These are phyloP conservation scores for Lojkania enalia DNA, from an alignment of 2,329 filamentous ascomycete species.

Conservation along the genomic window DNA sequence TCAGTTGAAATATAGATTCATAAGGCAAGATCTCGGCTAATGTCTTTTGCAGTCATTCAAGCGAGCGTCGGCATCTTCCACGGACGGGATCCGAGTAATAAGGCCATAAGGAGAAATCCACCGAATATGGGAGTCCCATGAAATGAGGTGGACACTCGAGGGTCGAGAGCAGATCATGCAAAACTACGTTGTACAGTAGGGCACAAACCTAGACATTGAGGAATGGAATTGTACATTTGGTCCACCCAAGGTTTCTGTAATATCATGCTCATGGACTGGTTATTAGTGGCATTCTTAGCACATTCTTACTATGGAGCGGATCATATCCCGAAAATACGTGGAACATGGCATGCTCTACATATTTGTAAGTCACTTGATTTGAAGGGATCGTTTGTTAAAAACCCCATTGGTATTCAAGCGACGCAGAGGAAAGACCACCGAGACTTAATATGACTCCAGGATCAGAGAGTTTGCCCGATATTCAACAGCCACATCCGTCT, in stretches of 20 bases:
- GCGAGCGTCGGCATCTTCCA: constrained; percentile 52
- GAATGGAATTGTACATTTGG: constrained; percentile 34
- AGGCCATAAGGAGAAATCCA: constrained; percentile 41
- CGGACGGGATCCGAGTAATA: constrained; percentile 54
- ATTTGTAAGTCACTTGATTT: too few species aligned
- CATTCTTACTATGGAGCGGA: too few species aligned
- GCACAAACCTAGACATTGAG: constrained; percentile 34
- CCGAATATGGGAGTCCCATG: constrained; percentile 5
- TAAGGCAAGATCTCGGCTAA: neutral
- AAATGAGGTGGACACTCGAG: too few species aligned
- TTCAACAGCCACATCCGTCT: constrained; percentile 53
- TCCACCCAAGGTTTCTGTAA: too few species aligned
- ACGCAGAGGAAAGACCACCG: too few species aligned
- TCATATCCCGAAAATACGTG: too few species aligned
- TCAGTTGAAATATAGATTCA: constrained; percentile 33
- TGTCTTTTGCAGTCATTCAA: constrained; percentile 52
- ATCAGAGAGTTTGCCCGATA: constrained; percentile 57
- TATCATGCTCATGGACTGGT: too few species aligned
- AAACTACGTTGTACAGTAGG: constrained; percentile 42
- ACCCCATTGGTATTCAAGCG: too few species aligned
- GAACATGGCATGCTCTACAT: too few species aligned
- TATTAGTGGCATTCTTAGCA: too few species aligned
- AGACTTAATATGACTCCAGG: constrained; percentile 27
- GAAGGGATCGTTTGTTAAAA: too few species aligned
- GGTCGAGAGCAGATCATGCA: constrained; percentile 13